Evolutionary conservation across 768 basidiomycete species (phyloP).

Genomic region (Rhizopogon sp.): DNA sequence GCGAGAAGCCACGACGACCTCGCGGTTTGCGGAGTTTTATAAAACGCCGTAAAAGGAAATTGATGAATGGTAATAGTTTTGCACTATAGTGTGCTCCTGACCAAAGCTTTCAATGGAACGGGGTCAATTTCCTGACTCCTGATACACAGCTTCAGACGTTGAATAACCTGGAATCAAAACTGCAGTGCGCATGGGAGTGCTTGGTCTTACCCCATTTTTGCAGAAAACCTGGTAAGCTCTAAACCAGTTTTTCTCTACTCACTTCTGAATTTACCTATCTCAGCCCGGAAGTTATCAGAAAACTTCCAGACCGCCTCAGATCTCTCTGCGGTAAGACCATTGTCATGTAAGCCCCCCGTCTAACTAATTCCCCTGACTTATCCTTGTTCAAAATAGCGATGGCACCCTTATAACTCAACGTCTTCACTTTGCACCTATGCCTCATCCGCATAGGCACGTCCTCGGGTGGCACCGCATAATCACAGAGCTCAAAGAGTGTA

Average conservation of each 20-base stretch:
- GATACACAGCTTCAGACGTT: neutral
- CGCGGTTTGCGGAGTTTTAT: slow-evolving; percentile 22
- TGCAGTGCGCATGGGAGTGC: slow-evolving; percentile 54
- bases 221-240: slow-evolving; percentile 54
- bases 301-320: slow-evolving; percentile 58
- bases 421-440: slow-evolving; percentile 64
- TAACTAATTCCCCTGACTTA: slow-evolving; percentile 3
- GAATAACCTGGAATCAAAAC: neutral
- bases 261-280: neutral
- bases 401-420: slow-evolving; percentile 84
- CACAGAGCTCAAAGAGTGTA: slow-evolving; percentile 52
- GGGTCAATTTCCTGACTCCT: neutral
- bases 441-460: slow-evolving; percentile 65
- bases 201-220: slow-evolving; percentile 66
- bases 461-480: slow-evolving; percentile 74
- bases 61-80: too few relatives aligned
- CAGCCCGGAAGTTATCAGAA: slow-evolving; percentile 63
- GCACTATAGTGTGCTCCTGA: too few relatives aligned
- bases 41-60: slow-evolving; percentile 17
- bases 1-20: slow-evolving; percentile 13
- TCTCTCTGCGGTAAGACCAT: slow-evolving; percentile 62
- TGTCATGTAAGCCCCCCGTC: slow-evolving; percentile 54
- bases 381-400: slow-evolving; percentile 45
- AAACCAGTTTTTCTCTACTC: neutral
- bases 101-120: neutral